Base-by-base conservation (phyloP, 768 basidiomycete genomes). In the Clitopilus passeckerianus region DNA sequence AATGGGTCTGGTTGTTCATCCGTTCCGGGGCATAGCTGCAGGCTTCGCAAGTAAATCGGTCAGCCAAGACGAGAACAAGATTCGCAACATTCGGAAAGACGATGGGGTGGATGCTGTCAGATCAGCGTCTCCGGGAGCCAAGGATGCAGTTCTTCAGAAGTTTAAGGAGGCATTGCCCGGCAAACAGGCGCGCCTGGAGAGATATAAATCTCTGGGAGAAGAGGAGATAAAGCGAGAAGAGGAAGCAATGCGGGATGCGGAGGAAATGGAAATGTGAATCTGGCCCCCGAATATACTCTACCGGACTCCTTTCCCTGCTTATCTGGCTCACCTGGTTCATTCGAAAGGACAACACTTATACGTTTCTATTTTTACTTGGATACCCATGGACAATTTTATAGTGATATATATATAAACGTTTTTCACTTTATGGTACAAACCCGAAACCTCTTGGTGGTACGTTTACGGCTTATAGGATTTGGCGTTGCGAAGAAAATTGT, bases 61-160 rank as follows among this genome's bases (percentile, higher is more conserved):
- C 2, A 50, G 46, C 46, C 46, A 4, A 1, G 18, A 12, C 71
- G 70, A 56, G 72, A 77, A 33, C 65, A 71, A 70, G 12, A 72
- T 73, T 20, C 74, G 74, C 7, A 54, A 63, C n/a, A 76, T 73
- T 12, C 71, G 78, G 24, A 70, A 77, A 14, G 67, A 68, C 6
- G 75, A 81, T 57, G 81, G 80, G 4, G 53, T 69, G 6, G 71
- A 73, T 57, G 77, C 70, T 0, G 72, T 73, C 6, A 67, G 65
- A 55, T 59, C 58, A n/a, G 74, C 76, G 64, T 72, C 72, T 1
- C 64, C 60, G n/a, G 59, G 66, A 3, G 68, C 81, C 56, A 64
- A 73, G 30, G 60, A 64, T 1, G 66, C 66, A 14, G 71, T 81
- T 12, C 58, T 80, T 30, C 63, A 64, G 54, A 70, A 64, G 37